phyloP scores from a whole-genome alignment of 371 early-diverging fungal genomes.

The Rhizopus arrhizus region DNA sequence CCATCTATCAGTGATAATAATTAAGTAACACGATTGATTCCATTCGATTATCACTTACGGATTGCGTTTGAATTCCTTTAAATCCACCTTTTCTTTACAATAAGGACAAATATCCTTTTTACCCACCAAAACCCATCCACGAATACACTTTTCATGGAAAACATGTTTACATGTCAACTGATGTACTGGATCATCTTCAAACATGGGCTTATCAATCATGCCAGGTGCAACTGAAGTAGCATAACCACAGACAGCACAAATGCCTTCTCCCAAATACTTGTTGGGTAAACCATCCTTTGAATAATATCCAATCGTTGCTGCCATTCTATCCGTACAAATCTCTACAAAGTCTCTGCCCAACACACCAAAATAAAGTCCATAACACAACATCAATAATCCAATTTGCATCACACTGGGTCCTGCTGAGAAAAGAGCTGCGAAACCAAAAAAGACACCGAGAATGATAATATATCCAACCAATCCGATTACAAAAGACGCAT shows the following conservation, averaged over 20 bases:
- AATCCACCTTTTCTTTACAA: constrained; percentile 87
- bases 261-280: constrained; percentile 70
- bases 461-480: constrained; percentile 61
- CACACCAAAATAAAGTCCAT: constrained; percentile 76
- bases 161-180: constrained; percentile 77
- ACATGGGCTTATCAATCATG: constrained; percentile 21
- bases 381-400: constrained; percentile 56
- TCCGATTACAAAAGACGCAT: constrained; percentile 66
- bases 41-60: constrained; percentile 53
- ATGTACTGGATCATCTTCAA: constrained; percentile 59
- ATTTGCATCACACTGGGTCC: constrained; percentile 49
- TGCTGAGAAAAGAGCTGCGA: constrained; percentile 46
- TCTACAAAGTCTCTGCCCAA: constrained; percentile 86
- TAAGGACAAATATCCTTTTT: constrained; percentile 96
- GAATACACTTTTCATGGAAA: constrained; percentile 91
- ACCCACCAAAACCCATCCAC: constrained; percentile 93
- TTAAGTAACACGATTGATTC: not conserved
- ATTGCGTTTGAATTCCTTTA: constrained; percentile 75
- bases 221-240: constrained; percentile 31
- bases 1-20: constrained; percentile 47
- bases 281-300: constrained; percentile 69
- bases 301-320: constrained; percentile 76
- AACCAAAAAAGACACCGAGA: constrained; percentile 62
- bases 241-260: constrained; percentile 85
- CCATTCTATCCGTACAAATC: constrained; percentile 83